These are phyloP conservation scores for Aspergillus wentii DNA, from an alignment of 495 filamentous ascomycete species.

Conservation along the genomic window DNA sequence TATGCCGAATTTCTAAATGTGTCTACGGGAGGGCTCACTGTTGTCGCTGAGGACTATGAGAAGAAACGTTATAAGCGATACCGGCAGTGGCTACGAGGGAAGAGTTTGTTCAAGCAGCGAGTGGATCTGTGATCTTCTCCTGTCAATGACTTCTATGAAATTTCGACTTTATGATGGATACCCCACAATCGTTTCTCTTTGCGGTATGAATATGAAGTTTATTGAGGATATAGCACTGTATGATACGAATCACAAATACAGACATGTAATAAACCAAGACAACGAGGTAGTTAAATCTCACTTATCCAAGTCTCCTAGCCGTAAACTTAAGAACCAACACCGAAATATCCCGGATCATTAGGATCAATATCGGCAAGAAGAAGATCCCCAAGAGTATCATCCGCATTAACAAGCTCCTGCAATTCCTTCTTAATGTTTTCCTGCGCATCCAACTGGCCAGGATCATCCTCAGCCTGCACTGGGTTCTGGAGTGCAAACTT, in stretches of 20 bases:
- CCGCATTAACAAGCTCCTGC: slow-evolving; percentile 30
- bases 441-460: slow-evolving; percentile 17
- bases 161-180: slow-evolving; percentile 3
- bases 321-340: background rate
- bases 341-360: slow-evolving; percentile 11
- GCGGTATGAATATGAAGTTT: slow-evolving; percentile 3
- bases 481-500: slow-evolving; percentile 33
- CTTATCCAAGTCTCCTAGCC: too few relatives aligned
- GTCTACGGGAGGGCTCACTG: slow-evolving; percentile 79
- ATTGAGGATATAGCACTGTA: too few relatives aligned
- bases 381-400: slow-evolving; percentile 26
- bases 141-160: too few relatives aligned
- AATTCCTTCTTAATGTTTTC: slow-evolving; percentile 26
- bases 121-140: slow-evolving; percentile 50
- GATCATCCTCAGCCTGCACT: slow-evolving; percentile 7
- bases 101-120: slow-evolving; percentile 90
- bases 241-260: background rate
- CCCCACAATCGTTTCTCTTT: slow-evolving; percentile 2
- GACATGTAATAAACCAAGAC: background rate
- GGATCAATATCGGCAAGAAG: slow-evolving; percentile 16
- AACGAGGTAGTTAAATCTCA: background rate
- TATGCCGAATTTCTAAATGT: slow-evolving; percentile 73
- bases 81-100: slow-evolving; percentile 85
- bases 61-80: slow-evolving; percentile 98
- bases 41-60: slow-evolving; percentile 71